Percentiles rank a stretch among this genome's conserved stretches.
These are phyloP conservation scores for Sambucus nigra DNA, from an alignment of 129 eudicot species.

Conservation along the genomic window DNA sequence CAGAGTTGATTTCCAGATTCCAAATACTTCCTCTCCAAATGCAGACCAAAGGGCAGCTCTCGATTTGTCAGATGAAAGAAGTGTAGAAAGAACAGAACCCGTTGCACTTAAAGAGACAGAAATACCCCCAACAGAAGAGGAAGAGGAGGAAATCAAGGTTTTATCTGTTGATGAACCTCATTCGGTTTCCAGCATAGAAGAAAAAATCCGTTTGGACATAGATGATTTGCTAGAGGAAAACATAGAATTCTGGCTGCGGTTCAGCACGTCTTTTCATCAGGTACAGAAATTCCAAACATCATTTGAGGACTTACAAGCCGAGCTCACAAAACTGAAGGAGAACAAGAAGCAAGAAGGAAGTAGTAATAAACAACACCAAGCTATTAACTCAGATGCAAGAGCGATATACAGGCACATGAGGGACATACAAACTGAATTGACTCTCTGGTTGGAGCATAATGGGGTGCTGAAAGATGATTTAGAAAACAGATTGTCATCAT, in stretches of 20 bases:
- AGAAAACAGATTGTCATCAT: conserved; percentile 43
- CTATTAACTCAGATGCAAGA: conserved; percentile 28
- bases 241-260: conserved; percentile 60
- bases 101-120: background rate
- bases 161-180: conserved; percentile 14
- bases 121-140: background rate
- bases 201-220: conserved; percentile 46
- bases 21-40: conserved; percentile 4
- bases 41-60: conserved; percentile 1
- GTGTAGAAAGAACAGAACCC: background rate
- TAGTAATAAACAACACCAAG: conserved; percentile 3
- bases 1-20: background rate
- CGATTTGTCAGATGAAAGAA: conserved; percentile 4
- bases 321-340: conserved; percentile 31
- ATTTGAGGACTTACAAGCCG: conserved; percentile 41
- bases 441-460: conserved; percentile 56
- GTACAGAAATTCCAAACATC: conserved; percentile 57
- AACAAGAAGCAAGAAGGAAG: conserved; percentile 22
- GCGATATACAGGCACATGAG: conserved; percentile 62
- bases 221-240: conserved; percentile 59
- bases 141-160: background rate
- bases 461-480: conserved; percentile 53
- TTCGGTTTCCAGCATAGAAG: conserved; percentile 28
- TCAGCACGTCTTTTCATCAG: conserved; percentile 62
- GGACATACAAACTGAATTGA: conserved; percentile 58